These are phyloP conservation scores for Beauveria bassiana DNA, from an alignment of 2,329 filamentous ascomycete genomes.

Conservation along the genomic window DNA sequence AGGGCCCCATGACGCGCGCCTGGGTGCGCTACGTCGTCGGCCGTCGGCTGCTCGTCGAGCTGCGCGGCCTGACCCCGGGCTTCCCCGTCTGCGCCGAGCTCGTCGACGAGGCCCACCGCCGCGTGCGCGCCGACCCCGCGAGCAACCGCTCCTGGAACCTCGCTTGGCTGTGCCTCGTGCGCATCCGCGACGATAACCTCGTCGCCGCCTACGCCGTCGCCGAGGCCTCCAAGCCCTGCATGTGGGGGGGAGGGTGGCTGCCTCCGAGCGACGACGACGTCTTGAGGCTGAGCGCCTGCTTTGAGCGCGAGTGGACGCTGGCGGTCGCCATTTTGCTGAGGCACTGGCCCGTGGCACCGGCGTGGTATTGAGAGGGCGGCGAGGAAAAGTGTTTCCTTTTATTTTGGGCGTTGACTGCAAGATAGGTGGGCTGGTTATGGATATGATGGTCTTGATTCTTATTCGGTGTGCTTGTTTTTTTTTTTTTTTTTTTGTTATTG, in stretches of 20 bases:
- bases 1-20: slow-evolving; percentile 59
- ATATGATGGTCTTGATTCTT: background rate
- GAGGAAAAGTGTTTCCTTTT: background rate
- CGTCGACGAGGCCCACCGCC: slow-evolving; percentile 55
- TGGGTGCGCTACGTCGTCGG: slow-evolving; percentile 67
- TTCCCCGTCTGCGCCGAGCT: slow-evolving; percentile 62
- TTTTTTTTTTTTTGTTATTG: background rate
- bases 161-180: slow-evolving; percentile 62
- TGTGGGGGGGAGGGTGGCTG: slow-evolving; percentile 53
- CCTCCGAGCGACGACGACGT: slow-evolving; percentile 48
- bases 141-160: slow-evolving; percentile 69
- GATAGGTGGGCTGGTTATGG: background rate
- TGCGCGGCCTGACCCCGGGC: slow-evolving; percentile 57
- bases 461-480: background rate
- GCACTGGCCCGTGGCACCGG: slow-evolving; percentile 58
- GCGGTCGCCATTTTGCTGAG: slow-evolving; percentile 59
- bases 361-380: slow-evolving; percentile 34
- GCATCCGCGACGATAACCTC: slow-evolving; percentile 56
- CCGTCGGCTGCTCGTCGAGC: slow-evolving; percentile 60
- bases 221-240: slow-evolving; percentile 55
- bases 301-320: slow-evolving; percentile 58
- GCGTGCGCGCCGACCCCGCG: slow-evolving; percentile 55
- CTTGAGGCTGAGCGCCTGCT: slow-evolving; percentile 51
- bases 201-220: slow-evolving; percentile 52
- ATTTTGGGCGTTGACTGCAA: background rate